These are phyloP conservation scores for Tetraselmis striata DNA, from an alignment of 139 green algal species.

Conservation along the genomic window DNA sequence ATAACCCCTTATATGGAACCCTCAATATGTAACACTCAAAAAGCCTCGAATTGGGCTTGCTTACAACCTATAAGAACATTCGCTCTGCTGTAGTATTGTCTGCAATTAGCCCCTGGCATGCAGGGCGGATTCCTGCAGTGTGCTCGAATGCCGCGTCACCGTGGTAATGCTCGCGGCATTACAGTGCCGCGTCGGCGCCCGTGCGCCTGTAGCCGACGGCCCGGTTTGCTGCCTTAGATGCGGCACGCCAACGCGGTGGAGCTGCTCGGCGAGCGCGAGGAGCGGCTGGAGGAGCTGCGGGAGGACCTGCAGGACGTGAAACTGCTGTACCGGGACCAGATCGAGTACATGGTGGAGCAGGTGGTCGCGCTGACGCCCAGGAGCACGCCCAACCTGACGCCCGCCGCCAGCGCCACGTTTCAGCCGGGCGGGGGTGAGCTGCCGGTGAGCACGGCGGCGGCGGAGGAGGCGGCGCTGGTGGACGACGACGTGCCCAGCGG, in stretches of 20 bases:
- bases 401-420: background rate
- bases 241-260: slow-evolving; percentile 69
- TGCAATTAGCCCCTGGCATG: too few relatives aligned
- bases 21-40: too few relatives aligned
- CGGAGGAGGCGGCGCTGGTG: background rate
- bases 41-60: too few relatives aligned
- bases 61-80: too few relatives aligned
- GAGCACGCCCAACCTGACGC: background rate
- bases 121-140: too few relatives aligned
- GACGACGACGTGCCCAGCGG: background rate
- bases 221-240: slow-evolving; percentile 27
- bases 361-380: background rate
- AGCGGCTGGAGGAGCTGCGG: slow-evolving; percentile 81
- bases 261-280: slow-evolving; percentile 77
- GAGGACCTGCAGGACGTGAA: slow-evolving; percentile 82
- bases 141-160: too few relatives aligned
- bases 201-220: too few relatives aligned
- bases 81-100: too few relatives aligned
- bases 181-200: too few relatives aligned
- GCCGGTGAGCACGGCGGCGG: background rate
- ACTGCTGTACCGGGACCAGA: slow-evolving; percentile 75
- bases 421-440: background rate
- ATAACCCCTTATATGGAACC: too few relatives aligned
- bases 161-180: too few relatives aligned
- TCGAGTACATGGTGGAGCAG: slow-evolving; percentile 63